Evolutionary conservation across 2,329 filamentous ascomycete species (phyloP).

Genomic region (Biscogniauxia sp.): DNA sequence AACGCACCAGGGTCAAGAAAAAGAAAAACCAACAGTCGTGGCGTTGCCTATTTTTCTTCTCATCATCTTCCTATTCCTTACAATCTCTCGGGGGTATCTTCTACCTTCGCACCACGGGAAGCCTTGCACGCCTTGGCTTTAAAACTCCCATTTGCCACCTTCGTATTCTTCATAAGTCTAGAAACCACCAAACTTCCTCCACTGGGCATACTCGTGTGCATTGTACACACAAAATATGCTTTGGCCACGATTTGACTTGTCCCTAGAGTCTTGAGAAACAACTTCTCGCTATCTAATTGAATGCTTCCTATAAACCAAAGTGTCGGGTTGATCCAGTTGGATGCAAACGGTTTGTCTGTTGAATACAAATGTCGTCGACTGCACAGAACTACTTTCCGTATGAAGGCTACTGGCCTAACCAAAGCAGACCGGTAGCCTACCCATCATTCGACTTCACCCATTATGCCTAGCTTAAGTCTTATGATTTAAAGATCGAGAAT

Average conservation of each 20-base stretch:
- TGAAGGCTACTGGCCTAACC: background rate
- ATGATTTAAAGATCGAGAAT: background rate
- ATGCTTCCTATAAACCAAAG: background rate
- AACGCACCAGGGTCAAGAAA: background rate
- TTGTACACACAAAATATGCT: background rate
- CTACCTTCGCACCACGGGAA: slow-evolving; percentile 1
- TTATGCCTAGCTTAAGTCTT: background rate
- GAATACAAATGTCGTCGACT: background rate
- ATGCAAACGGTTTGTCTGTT: background rate
- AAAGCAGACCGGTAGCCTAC: background rate
- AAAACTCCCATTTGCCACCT: slow-evolving; percentile 4
- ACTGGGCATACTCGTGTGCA: background rate
- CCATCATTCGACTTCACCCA: no score
- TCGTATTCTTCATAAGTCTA: slow-evolving; percentile 12
- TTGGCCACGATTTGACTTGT: background rate
- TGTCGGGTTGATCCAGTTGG: background rate
- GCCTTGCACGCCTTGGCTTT: slow-evolving; percentile 2
- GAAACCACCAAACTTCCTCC: background rate
- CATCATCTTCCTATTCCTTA: background rate
- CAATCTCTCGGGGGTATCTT: slow-evolving; percentile 11
- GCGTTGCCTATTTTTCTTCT: slow-evolving; percentile 1
- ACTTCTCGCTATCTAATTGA: background rate
- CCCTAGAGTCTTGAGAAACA: background rate
- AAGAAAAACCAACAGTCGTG: background rate
- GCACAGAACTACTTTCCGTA: background rate